A percentile compares a stretch with the other conserved stretches of the same genome.
Evolutionary conservation across 306 rosid genomes (phyloP).

Genomic region (Ammopiptanthus mongolicus): DNA sequence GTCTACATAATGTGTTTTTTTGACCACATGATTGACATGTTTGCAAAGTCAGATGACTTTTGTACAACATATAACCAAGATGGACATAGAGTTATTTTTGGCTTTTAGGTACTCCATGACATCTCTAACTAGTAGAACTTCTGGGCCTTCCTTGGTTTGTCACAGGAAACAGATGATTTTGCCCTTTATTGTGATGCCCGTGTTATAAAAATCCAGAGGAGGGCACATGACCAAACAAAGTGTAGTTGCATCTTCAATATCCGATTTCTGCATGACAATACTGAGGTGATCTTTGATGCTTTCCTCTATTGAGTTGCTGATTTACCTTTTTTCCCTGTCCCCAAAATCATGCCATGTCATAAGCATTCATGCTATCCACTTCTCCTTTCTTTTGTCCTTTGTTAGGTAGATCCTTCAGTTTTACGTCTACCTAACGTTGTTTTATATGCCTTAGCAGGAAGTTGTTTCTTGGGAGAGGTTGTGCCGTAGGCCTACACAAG

Average conservation of each 20-base stretch:
- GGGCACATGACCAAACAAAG: constrained; percentile 23
- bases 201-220: constrained; percentile 27
- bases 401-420: not conserved
- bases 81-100: too few species aligned
- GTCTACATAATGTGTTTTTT: not conserved
- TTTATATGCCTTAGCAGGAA: constrained; percentile 29
- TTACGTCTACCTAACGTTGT: constrained; percentile 3
- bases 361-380: not conserved
- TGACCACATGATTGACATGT: not conserved
- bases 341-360: not conserved
- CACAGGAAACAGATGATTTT: constrained; percentile 60
- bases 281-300: constrained; percentile 40
- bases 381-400: not conserved
- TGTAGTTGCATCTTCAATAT: constrained; percentile 54
- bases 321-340: not conserved
- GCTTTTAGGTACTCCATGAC: not conserved
- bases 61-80: not conserved
- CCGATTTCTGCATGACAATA: constrained; percentile 48
- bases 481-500: constrained; percentile 37
- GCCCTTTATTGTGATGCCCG: constrained; percentile 41
- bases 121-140: not conserved
- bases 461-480: constrained; percentile 24
- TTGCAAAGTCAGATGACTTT: not conserved
- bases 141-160: constrained; percentile 6
- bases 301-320: not conserved